Percentiles rank a stretch among this genome's conserved stretches.
Evolutionary conservation across 140 eudicot species (phyloP).

Genomic region (Ambrosia hybrid): DNA sequence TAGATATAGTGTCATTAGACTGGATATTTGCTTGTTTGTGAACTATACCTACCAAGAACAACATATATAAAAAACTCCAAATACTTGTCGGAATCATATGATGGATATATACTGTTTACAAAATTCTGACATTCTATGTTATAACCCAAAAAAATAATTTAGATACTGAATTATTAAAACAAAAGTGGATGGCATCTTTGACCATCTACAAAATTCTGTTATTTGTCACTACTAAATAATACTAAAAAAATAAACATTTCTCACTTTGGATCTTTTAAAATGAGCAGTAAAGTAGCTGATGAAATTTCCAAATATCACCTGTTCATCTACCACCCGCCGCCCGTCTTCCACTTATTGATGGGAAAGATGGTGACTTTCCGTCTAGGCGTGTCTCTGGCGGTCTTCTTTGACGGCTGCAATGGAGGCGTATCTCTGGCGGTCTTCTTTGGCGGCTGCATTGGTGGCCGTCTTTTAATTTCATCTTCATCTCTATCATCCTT

Average conservation of each 20-base stretch:
- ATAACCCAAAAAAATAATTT: neutral
- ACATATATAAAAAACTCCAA: too few relatives aligned
- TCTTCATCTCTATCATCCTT: slow-evolving; percentile 37
- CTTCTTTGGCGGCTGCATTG: slow-evolving; percentile 35
- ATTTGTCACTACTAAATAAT: neutral
- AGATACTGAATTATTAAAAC: slow-evolving; percentile 1
- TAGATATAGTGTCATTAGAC: too few relatives aligned
- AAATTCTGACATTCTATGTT: slow-evolving; percentile 6
- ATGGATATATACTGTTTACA: slow-evolving; percentile 7
- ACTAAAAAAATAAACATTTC: neutral
- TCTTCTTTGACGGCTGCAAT: slow-evolving; percentile 33
- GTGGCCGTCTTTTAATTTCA: slow-evolving; percentile 38
- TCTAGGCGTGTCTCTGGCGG: slow-evolving; percentile 34
- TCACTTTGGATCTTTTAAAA: slow-evolving; percentile 12
- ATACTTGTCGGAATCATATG: neutral
- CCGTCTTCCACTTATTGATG: slow-evolving; percentile 66
- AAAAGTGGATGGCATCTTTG: slow-evolving; percentile 1
- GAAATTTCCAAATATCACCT: neutral
- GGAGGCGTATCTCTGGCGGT: slow-evolving; percentile 25
- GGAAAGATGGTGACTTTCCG: slow-evolving; percentile 66
- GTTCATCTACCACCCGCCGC: slow-evolving; percentile 52
- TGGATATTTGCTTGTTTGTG: too few relatives aligned
- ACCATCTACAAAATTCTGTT: slow-evolving; percentile 8
- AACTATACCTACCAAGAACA: too few relatives aligned
- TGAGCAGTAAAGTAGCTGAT: slow-evolving; percentile 20